Base-by-base conservation (phyloP, 2,329 filamentous ascomycete species). In the Trichophyton equinum region DNA sequence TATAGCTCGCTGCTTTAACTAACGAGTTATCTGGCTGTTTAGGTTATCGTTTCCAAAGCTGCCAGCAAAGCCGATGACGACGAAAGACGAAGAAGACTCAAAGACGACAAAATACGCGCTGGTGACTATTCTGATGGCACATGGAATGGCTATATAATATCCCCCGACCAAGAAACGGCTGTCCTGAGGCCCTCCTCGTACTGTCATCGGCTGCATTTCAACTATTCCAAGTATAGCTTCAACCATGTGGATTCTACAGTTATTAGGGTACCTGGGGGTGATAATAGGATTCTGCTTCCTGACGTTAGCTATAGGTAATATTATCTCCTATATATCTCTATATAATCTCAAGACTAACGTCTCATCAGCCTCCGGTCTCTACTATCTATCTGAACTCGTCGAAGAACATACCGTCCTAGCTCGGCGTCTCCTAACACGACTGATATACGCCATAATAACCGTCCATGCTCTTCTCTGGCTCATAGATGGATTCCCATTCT, bases 321-420 rank as follows among this genome's bases (percentile, higher is more conserved):
- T 44, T 18, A 20, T 3, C 2, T 36, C 27, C 8, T 81, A 55
- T 75, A 71, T 58, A 27, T 25, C 59, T 51, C 25, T 47, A 22
- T 40, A 59, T 36, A 42, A 11, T 3, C 5, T 36, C 44, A n/a
- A 20, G 53, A 59, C 30, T 58, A 18, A 66, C 59, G 15, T 30
- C 46, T 27, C 63, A 56, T 8, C 69, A 89, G 94, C 94, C 44
- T 96, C 91, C n/a, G 94, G 94, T 42, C 85, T 99, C 27, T 99
- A 99, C 78, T 99, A 99, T 74, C 86, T 99, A 60, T 96, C 92
- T 25, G 94, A 99, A 74, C 85, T 97, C 13, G 94, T 99, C 63
- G 94, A 99, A 76, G 94, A 99, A 74, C 92, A 99, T 72, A 96
- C 92, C 3, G 92, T 97, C 9, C 76, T 95, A 64, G 88, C 91